Base-by-base conservation (phyloP, 345 rosid genomes). In the Hevea brasiliensis region DNA sequence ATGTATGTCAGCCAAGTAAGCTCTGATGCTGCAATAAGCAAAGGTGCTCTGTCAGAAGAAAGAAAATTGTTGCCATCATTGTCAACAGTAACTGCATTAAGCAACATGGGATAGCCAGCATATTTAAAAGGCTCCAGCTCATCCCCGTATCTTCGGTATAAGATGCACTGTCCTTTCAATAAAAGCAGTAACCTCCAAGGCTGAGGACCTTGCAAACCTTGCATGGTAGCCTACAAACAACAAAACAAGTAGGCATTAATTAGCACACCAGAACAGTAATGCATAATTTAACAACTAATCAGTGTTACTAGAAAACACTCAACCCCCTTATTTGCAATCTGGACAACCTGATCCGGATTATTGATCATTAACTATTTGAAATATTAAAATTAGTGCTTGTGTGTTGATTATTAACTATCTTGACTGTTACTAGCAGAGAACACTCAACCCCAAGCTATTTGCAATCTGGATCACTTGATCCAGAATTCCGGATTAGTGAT, bases 141-240 rank as follows among this genome's bases (percentile, higher is more conserved):
- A 81, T 78, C 68, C 67, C 96, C 97, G 74, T 95, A 90, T 55
- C 98, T 87, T 74, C 97, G 76, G 78, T 95, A 95, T 72, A 95
- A 83, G 85, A 95, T 95, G 82, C 99, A 92, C 61, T 95, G 99
- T 62, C 98, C 98, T 88, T 85, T 95, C 83, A 95, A 80, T 74
- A 95, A 79, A 80, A 95, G 98, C 87, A 95, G 85, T 80, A 95
- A 72, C 85, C 98, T 91, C 99, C 99, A 95, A 56, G 97, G 86
- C 77, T 95, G 99, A 68, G 99, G 98, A 83, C 99, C 99, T 91
- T 95, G 98, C 80, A 95, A 79, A 66, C 99, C 99, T 95, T 95
- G 99, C 91, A 95, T 91, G 71, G 99, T 92, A 73, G 99, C 98
- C 99, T 95, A 68, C 45, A 73, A 72, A 82, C 71, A 82, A 65